Evolutionary conservation across 2,329 filamentous ascomycete species (phyloP).

Genomic region (Coniochaeta ligniaria): DNA sequence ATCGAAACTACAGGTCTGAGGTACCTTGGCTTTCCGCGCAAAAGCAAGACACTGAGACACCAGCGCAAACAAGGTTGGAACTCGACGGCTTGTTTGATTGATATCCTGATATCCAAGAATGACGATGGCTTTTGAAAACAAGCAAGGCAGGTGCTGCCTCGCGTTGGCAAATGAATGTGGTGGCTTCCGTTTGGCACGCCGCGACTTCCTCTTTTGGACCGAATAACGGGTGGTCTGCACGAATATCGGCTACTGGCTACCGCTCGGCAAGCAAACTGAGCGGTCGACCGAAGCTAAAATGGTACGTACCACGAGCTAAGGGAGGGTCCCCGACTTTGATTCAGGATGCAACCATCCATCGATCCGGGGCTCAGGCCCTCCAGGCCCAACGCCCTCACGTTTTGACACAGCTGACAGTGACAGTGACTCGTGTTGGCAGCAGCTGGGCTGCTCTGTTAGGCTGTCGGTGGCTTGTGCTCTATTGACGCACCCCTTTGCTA

Average conservation of each 20-base stretch:
- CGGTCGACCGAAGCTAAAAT: neutral
- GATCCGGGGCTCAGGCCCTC: neutral
- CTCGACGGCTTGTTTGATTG: neutral
- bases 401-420: neutral
- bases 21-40: neutral
- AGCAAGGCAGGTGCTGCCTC: neutral
- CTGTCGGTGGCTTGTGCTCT: neutral
- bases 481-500: neutral
- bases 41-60: neutral
- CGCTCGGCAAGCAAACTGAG: neutral
- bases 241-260: neutral
- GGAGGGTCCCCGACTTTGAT: neutral
- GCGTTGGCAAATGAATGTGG: neutral
- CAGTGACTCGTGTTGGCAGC: neutral
- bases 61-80: neutral
- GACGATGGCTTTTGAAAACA: neutral
- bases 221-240: neutral
- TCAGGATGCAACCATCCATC: neutral
- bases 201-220: neutral
- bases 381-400: neutral
- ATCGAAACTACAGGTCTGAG: neutral
- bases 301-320: neutral
- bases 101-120: neutral
- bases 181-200: neutral
- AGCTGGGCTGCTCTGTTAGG: too few relatives aligned